phyloP scores from a whole-genome alignment of 2,329 filamentous ascomycete species.

The Neocatenulostroma microsporum region DNA sequence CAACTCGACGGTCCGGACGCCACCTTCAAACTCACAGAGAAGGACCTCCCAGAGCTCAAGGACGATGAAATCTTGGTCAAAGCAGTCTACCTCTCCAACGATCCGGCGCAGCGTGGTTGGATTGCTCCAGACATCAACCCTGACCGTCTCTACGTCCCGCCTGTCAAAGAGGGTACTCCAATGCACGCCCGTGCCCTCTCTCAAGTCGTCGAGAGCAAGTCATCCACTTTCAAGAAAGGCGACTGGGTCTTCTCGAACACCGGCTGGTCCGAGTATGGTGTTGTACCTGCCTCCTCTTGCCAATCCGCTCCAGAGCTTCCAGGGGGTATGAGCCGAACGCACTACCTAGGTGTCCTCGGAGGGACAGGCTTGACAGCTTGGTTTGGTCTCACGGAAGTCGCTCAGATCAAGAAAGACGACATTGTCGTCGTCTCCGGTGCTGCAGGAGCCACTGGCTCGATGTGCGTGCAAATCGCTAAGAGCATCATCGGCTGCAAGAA shows the following conservation, averaged over 20 bases:
- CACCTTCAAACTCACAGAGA: slow-evolving; percentile 35
- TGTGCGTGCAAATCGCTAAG: slow-evolving; percentile 72
- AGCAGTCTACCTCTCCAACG: slow-evolving; percentile 43
- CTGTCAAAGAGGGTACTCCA: slow-evolving; percentile 35
- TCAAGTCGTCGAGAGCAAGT: slow-evolving; percentile 32
- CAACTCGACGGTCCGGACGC: slow-evolving; percentile 30
- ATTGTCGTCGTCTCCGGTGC: slow-evolving; percentile 71
- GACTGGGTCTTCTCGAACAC: slow-evolving; percentile 28
- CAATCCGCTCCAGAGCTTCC: slow-evolving; percentile 21
- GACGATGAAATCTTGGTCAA: slow-evolving; percentile 42
- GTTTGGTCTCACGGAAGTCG: slow-evolving; percentile 64
- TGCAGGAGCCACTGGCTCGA: slow-evolving; percentile 68
- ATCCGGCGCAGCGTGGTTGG: slow-evolving; percentile 47
- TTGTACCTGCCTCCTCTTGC: slow-evolving; percentile 22
- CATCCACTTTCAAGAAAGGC: slow-evolving; percentile 25
- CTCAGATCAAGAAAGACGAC: slow-evolving; percentile 59
- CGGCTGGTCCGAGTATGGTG: slow-evolving; percentile 37
- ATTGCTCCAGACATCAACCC: slow-evolving; percentile 30
- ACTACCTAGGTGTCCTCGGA: slow-evolving; percentile 37
- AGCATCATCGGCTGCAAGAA: slow-evolving; percentile 51
- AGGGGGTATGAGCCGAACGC: slow-evolving; percentile 18
- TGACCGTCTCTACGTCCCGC: slow-evolving; percentile 40
- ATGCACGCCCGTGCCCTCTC: slow-evolving; percentile 34
- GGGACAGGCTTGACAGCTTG: slow-evolving; percentile 68
- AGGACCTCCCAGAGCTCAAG: slow-evolving; percentile 18